phyloP scores from a whole-genome alignment of 2,329 filamentous ascomycete genomes.

The Fusarium torulosum region DNA sequence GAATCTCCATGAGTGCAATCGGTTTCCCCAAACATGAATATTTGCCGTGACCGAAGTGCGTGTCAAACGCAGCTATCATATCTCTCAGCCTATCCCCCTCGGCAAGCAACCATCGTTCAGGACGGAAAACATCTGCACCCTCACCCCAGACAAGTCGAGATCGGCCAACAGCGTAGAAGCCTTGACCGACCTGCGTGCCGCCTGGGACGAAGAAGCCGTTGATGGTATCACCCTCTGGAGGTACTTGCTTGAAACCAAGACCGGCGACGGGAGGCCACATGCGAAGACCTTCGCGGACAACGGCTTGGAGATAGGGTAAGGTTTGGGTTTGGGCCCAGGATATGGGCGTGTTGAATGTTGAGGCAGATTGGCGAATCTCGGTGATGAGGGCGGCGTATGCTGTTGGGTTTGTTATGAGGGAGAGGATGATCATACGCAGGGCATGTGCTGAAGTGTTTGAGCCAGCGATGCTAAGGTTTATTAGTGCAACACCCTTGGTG shows the following conservation, averaged over 20 bases:
- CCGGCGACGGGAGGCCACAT: constrained; percentile 66
- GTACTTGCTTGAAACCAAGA: constrained; percentile 66
- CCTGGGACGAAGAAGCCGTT: constrained; percentile 65
- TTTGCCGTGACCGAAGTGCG: constrained; percentile 61
- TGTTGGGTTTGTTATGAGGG: constrained; percentile 60
- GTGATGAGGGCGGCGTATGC: constrained; percentile 56
- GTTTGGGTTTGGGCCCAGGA: constrained; percentile 62
- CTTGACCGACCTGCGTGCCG: constrained; percentile 66
- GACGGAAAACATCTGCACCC: constrained; percentile 65
- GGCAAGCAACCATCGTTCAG: constrained; percentile 66
- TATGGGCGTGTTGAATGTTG: constrained; percentile 54
- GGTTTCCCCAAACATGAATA: constrained; percentile 61
- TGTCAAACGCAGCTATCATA: constrained; percentile 57
- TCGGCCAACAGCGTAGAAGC: constrained; percentile 66
- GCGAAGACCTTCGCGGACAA: constrained; percentile 68
- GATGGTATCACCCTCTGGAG: constrained; percentile 64
- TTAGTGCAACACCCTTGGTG: neutral
- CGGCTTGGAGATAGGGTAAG: constrained; percentile 68
- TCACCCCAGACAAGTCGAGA: constrained; percentile 62
- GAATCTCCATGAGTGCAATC: constrained; percentile 62
- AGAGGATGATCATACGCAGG: constrained; percentile 64
- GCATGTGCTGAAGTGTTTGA: constrained; percentile 70
- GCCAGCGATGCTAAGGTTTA: constrained; percentile 63
- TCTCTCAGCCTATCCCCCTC: constrained; percentile 48
- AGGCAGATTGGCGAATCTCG: constrained; percentile 60